Conservation (phyloP, 1,139 yeast genomes). For the Protomyces macrosporus region DNA sequence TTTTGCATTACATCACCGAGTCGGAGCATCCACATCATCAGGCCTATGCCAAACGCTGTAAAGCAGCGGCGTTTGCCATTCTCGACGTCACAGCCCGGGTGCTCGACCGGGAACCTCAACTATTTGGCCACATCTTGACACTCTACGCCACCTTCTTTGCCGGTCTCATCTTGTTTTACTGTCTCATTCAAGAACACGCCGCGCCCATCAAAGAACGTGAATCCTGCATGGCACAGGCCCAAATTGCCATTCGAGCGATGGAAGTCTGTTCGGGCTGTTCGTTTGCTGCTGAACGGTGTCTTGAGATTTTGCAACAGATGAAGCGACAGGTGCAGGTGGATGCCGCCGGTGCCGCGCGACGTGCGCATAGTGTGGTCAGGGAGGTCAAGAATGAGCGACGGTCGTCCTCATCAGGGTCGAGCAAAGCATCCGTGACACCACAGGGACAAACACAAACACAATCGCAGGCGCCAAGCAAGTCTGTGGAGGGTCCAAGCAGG, state of each 20-base stretch:
- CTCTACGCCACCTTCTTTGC: conserved; percentile 88
- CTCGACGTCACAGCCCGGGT: conserved; percentile 78
- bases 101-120: conserved; percentile 64
- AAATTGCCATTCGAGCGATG: conserved; percentile 17
- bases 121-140: conserved; percentile 91
- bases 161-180: conserved; percentile 79
- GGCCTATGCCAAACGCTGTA: conserved; percentile 57
- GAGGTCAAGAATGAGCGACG: background rate
- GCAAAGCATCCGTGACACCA: background rate
- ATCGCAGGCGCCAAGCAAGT: background rate
- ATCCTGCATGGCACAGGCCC: conserved; percentile 13
- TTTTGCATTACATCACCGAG: conserved; percentile 75
- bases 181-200: conserved; percentile 41
- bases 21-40: conserved; percentile 62
- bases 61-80: conserved; percentile 72
- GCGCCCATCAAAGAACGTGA: conserved; percentile 4
- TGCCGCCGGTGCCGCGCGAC: background rate
- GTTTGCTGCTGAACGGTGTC: conserved; percentile 31
- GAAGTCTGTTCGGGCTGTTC: conserved; percentile 9
- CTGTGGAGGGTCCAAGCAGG: no score
- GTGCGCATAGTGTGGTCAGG: no score
- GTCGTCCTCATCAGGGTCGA: background rate
- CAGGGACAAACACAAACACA: background rate
- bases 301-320: conserved; percentile 35
- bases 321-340: conserved; percentile 31